Percentiles rank a stretch among this genome's conserved stretches.
Evolutionary conservation across 1,284 basidiomycete species (phyloP).

Genomic region (Lignosus rhinocerotis): DNA sequence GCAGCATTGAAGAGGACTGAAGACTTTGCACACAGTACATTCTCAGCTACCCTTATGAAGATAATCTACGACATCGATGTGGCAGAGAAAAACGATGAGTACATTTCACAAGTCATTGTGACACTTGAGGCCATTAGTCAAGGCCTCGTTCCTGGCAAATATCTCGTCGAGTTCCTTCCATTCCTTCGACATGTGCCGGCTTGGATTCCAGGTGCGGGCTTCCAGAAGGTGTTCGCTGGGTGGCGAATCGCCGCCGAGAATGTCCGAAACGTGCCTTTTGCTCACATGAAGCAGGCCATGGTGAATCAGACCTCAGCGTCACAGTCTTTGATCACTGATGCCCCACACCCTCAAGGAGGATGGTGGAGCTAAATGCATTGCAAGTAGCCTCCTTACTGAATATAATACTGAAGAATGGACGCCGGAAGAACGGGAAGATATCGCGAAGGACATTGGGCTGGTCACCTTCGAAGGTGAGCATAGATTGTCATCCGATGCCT

Average conservation of each 20-base stretch:
- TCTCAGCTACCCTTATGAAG: conserved; percentile 32
- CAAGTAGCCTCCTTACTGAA: not conserved
- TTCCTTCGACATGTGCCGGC: conserved; percentile 23
- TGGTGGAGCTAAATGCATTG: not conserved
- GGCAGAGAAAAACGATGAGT: conserved; percentile 26
- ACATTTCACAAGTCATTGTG: conserved; percentile 11
- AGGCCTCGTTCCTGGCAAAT: conserved; percentile 23
- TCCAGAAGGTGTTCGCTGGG: conserved; percentile 25
- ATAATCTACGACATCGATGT: conserved; percentile 35
- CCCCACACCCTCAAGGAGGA: not conserved
- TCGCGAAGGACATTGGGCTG: not conserved
- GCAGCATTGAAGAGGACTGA: not conserved
- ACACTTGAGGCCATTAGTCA: conserved; percentile 7
- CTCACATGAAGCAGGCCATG: not conserved
- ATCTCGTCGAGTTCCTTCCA: conserved; percentile 21
- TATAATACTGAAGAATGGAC: not conserved
- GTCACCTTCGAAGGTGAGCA: conserved; percentile 4
- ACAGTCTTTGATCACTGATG: no score
- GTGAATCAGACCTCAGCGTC: not conserved
- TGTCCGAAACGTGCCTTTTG: conserved; percentile 11
- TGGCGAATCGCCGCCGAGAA: conserved; percentile 11
- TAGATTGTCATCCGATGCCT: not conserved
- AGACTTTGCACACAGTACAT: conserved; percentile 21
- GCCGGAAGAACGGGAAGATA: not conserved
- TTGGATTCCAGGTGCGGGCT: conserved; percentile 30